phyloP scores from a whole-genome alignment of 768 basidiomycete species.

The Tricholoma saponaceum region DNA sequence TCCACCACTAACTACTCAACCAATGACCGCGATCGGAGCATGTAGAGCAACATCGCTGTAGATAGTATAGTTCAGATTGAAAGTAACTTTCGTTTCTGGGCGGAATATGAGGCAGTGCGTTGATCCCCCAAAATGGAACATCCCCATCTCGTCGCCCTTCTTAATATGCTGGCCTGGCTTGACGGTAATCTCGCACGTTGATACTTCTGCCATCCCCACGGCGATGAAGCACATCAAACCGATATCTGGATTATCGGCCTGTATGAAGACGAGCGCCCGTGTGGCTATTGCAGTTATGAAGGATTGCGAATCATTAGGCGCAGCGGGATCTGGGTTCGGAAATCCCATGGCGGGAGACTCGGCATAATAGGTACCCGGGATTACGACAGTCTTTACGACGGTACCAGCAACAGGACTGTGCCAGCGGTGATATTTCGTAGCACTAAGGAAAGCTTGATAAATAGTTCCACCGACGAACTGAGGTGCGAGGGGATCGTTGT shows the following conservation, averaged over 20 bases:
- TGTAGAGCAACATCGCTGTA: too few relatives aligned
- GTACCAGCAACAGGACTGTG: constrained; percentile 50
- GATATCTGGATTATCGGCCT: constrained; percentile 41
- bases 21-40: too few relatives aligned
- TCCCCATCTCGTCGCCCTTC: constrained; percentile 55
- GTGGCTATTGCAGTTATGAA: constrained; percentile 44
- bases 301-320: constrained; percentile 26
- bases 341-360: constrained; percentile 17
- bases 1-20: too few relatives aligned
- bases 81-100: neutral
- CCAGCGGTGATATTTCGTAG: constrained; percentile 60
- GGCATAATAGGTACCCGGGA: constrained; percentile 51
- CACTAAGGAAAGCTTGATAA: constrained; percentile 55
- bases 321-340: constrained; percentile 13
- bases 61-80: neutral
- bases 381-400: constrained; percentile 31
- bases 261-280: constrained; percentile 50
- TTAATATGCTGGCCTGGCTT: constrained; percentile 14
- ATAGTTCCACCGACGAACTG: constrained; percentile 37
- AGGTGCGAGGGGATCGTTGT: neutral
- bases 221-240: constrained; percentile 54
- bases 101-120: neutral
- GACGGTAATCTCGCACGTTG: constrained; percentile 48
- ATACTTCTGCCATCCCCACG: constrained; percentile 59
- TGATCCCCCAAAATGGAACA: constrained; percentile 58